phyloP scores from a whole-genome alignment of 306 rosid species.

The Boehmeria nivea region DNA sequence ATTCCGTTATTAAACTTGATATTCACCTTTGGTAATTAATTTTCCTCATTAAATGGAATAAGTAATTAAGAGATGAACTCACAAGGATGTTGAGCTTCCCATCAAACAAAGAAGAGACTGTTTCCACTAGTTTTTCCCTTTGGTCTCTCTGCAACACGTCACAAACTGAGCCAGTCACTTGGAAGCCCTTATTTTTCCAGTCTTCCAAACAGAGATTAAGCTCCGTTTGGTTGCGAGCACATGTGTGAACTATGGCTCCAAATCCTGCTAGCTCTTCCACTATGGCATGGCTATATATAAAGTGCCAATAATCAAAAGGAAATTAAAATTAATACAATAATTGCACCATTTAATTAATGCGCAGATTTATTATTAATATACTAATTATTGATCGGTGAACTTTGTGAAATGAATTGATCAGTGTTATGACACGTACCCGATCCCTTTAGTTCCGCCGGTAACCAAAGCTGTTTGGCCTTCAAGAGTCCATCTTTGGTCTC shows the following conservation, averaged over 20 bases:
- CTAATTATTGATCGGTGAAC: no score
- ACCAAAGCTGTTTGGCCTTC: conserved; percentile 37
- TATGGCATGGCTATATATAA: conserved; percentile 19
- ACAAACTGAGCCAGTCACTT: conserved; percentile 31
- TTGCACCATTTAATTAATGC: no score
- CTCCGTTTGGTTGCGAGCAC: conserved; percentile 26
- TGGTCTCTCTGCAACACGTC: conserved; percentile 20
- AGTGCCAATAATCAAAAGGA: neutral
- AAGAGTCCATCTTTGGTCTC: conserved; percentile 33
- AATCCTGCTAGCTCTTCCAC: conserved; percentile 36
- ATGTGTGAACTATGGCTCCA: conserved; percentile 30
- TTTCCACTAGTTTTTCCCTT: conserved; percentile 23
- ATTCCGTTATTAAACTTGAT: no score
- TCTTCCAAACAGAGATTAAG: conserved; percentile 16
- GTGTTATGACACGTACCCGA: conserved; percentile 30
- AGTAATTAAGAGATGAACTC: neutral
- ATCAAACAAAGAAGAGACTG: conserved; percentile 29
- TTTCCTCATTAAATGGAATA: no score
- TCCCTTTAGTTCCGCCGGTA: conserved; percentile 36
- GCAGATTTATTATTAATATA: no score
- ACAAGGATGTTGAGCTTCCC: conserved; percentile 40
- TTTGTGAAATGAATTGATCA: no score
- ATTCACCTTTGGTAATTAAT: no score
- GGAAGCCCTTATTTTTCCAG: conserved; percentile 28
- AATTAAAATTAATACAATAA: neutral